Percentiles rank a stretch among this genome's conserved stretches.
Conservation (phyloP, 805 yeast species). For the Cyberlindnera euphorbiiphila region DNA sequence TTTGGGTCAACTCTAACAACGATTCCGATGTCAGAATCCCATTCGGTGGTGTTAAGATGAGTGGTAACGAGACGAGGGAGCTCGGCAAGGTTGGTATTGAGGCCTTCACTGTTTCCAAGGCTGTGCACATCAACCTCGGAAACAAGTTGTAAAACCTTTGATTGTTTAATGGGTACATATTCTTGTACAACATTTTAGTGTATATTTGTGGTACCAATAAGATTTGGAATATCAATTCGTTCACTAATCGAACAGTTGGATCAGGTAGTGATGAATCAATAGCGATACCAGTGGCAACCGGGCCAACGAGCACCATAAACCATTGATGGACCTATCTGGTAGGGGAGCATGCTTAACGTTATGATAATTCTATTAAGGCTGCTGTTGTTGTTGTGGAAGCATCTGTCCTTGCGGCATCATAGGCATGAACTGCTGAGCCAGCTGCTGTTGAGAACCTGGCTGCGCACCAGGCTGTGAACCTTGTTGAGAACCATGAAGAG, state of each 20-base stretch:
- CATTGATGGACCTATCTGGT: neutral
- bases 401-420: conserved; percentile 10
- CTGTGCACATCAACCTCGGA: conserved; percentile 66
- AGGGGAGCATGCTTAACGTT: conserved; percentile 2
- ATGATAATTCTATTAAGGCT: neutral
- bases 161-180: too few species aligned
- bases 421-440: conserved; percentile 9
- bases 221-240: too few species aligned
- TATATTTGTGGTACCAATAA: too few species aligned
- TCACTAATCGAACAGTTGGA: too few species aligned
- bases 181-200: neutral
- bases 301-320: neutral
- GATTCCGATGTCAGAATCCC: conserved; percentile 55
- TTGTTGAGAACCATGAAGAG: conserved; percentile 5
- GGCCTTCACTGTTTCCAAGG: conserved; percentile 61
- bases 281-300: conserved; percentile 11
- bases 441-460: conserved; percentile 8
- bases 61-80: conserved; percentile 62
- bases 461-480: conserved; percentile 7
- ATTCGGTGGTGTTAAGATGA: conserved; percentile 66
- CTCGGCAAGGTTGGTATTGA: conserved; percentile 62
- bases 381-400: conserved; percentile 2
- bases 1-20: conserved; percentile 58
- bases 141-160: conserved; percentile 27
- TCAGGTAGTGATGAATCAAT: conserved; percentile 28